These are phyloP conservation scores for Malassezia dermatis DNA, from an alignment of 1,284 basidiomycete genomes.

Conservation along the genomic window DNA sequence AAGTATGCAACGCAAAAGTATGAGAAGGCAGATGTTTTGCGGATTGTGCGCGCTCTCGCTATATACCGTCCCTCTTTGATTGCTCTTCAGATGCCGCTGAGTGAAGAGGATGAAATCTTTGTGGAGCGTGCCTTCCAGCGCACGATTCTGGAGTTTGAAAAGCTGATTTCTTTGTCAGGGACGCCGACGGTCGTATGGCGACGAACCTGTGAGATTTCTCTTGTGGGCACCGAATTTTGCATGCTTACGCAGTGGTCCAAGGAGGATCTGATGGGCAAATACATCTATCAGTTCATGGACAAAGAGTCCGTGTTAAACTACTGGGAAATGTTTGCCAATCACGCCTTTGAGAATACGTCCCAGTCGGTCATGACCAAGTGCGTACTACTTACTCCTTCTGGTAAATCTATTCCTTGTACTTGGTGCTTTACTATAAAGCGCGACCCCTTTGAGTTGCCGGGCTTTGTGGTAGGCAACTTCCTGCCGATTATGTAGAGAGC, in stretches of 20 bases:
- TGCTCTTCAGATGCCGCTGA: conserved; percentile 60
- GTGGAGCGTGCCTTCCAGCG: conserved; percentile 90
- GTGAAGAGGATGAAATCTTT: conserved; percentile 53
- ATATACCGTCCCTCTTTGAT: conserved; percentile 91
- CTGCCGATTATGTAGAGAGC: conserved; percentile 19
- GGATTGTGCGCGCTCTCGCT: conserved; percentile 83
- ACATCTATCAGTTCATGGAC: conserved; percentile 47
- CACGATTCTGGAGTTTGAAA: conserved; percentile 84
- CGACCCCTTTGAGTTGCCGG: conserved; percentile 44
- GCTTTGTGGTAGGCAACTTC: conserved; percentile 32
- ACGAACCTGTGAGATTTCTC: conserved; percentile 89
- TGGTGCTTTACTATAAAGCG: conserved; percentile 47
- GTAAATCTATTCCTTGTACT: conserved; percentile 37
- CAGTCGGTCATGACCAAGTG: conserved; percentile 43
- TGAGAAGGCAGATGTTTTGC: conserved; percentile 86
- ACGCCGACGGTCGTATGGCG: conserved; percentile 99
- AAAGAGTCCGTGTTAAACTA: conserved; percentile 42
- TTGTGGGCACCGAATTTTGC: conserved; percentile 91
- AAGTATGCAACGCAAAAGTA: conserved; percentile 53
- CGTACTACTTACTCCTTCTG: conserved; percentile 33
- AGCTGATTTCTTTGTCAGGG: conserved; percentile 89
- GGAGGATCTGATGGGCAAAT: conserved; percentile 38
- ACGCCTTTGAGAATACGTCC: conserved; percentile 46
- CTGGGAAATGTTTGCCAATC: conserved; percentile 39
- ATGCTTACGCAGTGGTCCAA: conserved; percentile 59